Percentiles rank a stretch among this genome's conserved stretches.
phyloP scores from a whole-genome alignment of 129 eudicot genomes.

The Helianthus annuus region DNA sequence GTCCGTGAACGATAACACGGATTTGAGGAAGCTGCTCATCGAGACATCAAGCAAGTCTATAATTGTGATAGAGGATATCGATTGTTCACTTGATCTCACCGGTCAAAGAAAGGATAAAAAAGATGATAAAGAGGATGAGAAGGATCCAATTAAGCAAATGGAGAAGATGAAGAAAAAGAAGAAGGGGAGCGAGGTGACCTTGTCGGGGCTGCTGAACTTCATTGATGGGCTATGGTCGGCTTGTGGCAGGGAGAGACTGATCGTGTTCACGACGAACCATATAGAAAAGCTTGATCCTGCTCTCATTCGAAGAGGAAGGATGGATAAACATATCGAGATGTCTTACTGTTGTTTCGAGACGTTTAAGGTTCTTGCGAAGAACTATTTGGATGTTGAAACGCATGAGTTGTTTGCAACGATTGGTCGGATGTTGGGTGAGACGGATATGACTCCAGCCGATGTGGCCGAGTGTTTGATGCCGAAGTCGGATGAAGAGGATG shows the following conservation, averaged over 20 bases:
- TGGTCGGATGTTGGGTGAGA: conserved; percentile 22
- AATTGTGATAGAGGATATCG: conserved; percentile 64
- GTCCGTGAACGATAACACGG: conserved; percentile 53
- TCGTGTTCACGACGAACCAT: conserved; percentile 59
- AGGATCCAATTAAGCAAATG: conserved; percentile 23
- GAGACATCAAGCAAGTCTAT: conserved; percentile 63
- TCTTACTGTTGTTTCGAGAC: conserved; percentile 39
- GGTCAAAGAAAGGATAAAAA: conserved; percentile 53
- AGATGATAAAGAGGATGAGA: conserved; percentile 27
- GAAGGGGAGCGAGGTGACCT: conserved; percentile 49
- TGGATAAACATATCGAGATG: conserved; percentile 46
- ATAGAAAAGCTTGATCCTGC: conserved; percentile 48
- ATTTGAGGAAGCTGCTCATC: conserved; percentile 52
- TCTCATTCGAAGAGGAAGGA: conserved; percentile 37
- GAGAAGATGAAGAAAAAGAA: conserved; percentile 4
- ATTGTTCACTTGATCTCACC: conserved; percentile 58
- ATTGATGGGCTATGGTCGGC: conserved; percentile 72
- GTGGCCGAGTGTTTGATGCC: conserved; percentile 70
- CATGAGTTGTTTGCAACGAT: conserved; percentile 34
- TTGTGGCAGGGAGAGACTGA: conserved; percentile 60
- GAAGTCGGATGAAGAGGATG: conserved; percentile 46
- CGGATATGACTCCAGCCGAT: conserved; percentile 60
- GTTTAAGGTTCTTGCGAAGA: conserved; percentile 35
- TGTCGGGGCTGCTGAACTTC: conserved; percentile 53
- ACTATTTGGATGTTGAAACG: conserved; percentile 39